phyloP scores from a whole-genome alignment of 1,139 yeast genomes.

The Geotrichum carabidarum region DNA sequence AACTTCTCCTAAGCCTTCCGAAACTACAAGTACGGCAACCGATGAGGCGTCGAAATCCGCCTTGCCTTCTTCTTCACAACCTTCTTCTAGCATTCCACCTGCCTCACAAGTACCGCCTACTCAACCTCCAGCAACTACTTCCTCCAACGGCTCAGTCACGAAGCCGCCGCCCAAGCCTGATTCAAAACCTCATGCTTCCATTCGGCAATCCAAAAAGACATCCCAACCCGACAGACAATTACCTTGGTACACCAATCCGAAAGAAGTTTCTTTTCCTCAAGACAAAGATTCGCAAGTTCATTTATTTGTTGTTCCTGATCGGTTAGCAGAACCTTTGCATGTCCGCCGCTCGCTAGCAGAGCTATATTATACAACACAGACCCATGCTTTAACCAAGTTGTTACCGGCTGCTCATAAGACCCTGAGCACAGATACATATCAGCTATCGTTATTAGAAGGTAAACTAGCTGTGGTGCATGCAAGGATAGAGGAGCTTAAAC shows the following conservation, averaged over 20 bases:
- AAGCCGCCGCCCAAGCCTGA: neutral
- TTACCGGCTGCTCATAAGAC: slow-evolving; percentile 84
- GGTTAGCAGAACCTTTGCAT: slow-evolving; percentile 36
- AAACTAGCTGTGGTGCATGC: slow-evolving; percentile 88
- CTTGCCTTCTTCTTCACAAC: neutral
- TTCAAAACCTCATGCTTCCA: slow-evolving; percentile 8
- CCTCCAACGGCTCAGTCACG: neutral
- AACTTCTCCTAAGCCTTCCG: neutral
- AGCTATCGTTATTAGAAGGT: slow-evolving; percentile 84
- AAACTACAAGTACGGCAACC: neutral
- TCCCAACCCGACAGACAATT: slow-evolving; percentile 18
- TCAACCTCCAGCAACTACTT: neutral
- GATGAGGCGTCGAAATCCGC: neutral
- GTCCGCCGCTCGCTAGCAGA: slow-evolving; percentile 62
- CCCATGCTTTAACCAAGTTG: slow-evolving; percentile 74
- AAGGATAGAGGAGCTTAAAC: slow-evolving; percentile 83
- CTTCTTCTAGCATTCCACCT: neutral
- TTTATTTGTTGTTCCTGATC: slow-evolving; percentile 36
- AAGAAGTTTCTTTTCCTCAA: slow-evolving; percentile 18
- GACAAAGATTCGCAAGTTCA: slow-evolving; percentile 28
- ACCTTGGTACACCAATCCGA: slow-evolving; percentile 22
- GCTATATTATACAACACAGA: slow-evolving; percentile 78
- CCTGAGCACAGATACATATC: slow-evolving; percentile 77
- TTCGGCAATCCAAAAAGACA: slow-evolving; percentile 15
- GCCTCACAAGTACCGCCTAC: neutral